These are phyloP conservation scores for Avena eriantha DNA, from an alignment of 176 grass and related monocot species.

Conservation along the genomic window DNA sequence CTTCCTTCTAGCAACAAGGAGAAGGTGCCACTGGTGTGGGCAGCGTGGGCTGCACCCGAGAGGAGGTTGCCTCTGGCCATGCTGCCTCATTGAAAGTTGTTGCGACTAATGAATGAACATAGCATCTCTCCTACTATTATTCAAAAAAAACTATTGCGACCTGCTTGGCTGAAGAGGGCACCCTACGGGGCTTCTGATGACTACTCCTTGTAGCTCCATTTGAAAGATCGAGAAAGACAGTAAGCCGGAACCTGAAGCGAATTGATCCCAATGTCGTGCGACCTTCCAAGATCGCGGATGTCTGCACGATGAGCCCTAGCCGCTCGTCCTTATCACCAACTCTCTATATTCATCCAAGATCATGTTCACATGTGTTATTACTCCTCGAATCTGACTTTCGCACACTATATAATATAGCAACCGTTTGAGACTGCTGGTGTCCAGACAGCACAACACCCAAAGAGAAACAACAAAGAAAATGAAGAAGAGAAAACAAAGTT, in stretches of 20 bases:
- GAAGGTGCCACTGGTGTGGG: constrained; percentile 45
- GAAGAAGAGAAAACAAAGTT: no score
- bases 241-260: constrained; percentile 56
- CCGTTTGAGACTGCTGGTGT: no score
- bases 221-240: constrained; percentile 60
- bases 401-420: no score
- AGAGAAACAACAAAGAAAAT: no score
- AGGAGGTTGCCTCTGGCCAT: constrained; percentile 47
- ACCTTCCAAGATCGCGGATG: constrained; percentile 55
- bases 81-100: constrained; percentile 36
- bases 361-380: no score
- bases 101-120: neutral
- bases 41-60: constrained; percentile 35
- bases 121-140: no score
- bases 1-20: constrained; percentile 48
- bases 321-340: neutral
- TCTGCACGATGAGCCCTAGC: constrained; percentile 67
- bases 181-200: constrained; percentile 38
- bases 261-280: constrained; percentile 39
- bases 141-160: no score
- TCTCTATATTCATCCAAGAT: no score
- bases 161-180: neutral
- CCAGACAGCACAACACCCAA: no score
- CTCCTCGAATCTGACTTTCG: no score
- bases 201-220: constrained; percentile 43